A percentile compares a stretch with the other conserved stretches of the same genome.
Conservation (phyloP, 345 rosid species). For the Eucalyptus sideroxylon region DNA sequence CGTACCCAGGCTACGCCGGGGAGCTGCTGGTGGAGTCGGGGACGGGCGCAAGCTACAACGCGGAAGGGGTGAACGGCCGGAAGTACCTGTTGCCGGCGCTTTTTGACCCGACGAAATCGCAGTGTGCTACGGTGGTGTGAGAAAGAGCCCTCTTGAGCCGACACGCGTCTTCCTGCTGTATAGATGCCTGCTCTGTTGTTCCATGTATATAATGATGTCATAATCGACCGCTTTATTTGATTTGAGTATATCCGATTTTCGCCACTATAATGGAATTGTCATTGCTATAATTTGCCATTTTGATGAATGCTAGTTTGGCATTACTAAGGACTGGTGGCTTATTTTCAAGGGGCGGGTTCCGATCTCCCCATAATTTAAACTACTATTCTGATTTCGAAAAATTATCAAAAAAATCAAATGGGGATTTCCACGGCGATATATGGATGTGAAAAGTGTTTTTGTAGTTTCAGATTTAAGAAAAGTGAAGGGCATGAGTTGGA, state of each 20-base stretch:
- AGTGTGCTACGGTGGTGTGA: constrained; percentile 14
- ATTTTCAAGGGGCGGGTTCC: background rate
- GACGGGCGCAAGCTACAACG: constrained; percentile 26
- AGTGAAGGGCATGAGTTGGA: fast-evolving
- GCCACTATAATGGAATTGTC: background rate
- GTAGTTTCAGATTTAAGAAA: background rate
- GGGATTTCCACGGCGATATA: background rate
- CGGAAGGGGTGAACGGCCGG: constrained; percentile 10
- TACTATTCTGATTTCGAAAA: background rate
- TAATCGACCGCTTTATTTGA: background rate
- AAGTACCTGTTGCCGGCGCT: constrained; percentile 26
- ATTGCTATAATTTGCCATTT: background rate
- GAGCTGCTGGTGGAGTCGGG: constrained; percentile 13
- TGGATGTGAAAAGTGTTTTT: background rate
- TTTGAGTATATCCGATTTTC: background rate
- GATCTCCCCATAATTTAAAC: background rate
- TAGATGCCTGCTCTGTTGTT: background rate
- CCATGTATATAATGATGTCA: background rate
- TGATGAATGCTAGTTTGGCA: background rate
- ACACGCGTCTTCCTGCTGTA: background rate
- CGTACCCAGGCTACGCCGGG: constrained; percentile 31
- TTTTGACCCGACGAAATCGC: constrained; percentile 18
- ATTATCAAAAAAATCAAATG: background rate
- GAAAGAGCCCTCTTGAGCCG: background rate
- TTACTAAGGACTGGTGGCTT: background rate